phyloP scores from a whole-genome alignment of 1,284 basidiomycete species.

The Albatrellus sp. region DNA sequence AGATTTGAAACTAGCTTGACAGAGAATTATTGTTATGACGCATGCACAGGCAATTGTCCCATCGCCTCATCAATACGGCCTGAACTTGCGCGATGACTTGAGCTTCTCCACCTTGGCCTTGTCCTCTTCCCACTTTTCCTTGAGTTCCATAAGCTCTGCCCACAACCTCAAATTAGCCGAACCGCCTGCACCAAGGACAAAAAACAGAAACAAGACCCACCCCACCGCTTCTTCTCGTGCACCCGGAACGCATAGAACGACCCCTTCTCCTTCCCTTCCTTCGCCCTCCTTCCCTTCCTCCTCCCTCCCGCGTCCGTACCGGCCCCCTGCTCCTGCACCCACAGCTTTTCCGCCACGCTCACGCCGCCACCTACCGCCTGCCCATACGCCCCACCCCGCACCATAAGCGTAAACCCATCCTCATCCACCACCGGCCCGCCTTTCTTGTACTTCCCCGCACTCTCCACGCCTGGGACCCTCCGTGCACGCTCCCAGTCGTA shows the following conservation, averaged over 20 bases:
- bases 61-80: conserved; percentile 50
- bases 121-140: conserved; percentile 76
- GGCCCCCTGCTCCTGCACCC: conserved; percentile 21
- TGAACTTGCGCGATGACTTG: conserved; percentile 70
- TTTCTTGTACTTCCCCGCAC: conserved; percentile 57
- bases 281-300: conserved; percentile 32
- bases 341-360: conserved; percentile 63
- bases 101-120: conserved; percentile 78
- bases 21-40: no score
- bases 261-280: conserved; percentile 59
- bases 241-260: conserved; percentile 83
- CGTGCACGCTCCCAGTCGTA: conserved; percentile 65
- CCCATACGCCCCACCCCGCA: conserved; percentile 78
- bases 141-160: conserved; percentile 64
- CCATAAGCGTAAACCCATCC: conserved; percentile 87
- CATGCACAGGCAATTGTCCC: neutral
- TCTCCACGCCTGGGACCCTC: conserved; percentile 27
- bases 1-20: neutral
- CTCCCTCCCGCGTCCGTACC: conserved; percentile 12
- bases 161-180: neutral
- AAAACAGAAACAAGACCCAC: conserved; percentile 28
- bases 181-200: neutral
- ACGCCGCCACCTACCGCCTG: conserved; percentile 75
- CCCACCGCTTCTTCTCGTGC: conserved; percentile 75
- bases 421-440: conserved; percentile 82